These are phyloP conservation scores for Solanum pennellii DNA, from an alignment of 257 asterid genomes.

Conservation along the genomic window DNA sequence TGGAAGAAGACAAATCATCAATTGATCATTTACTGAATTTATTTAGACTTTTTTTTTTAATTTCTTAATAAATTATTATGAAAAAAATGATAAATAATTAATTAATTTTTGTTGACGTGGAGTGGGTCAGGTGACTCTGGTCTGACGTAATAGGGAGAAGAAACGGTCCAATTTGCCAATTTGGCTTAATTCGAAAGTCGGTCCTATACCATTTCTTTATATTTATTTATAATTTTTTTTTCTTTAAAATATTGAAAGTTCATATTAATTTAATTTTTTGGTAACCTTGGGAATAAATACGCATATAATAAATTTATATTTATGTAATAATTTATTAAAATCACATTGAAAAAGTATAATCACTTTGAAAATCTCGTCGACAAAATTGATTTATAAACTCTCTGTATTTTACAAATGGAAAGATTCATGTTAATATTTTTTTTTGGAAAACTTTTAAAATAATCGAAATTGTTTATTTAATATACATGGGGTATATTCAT, in stretches of 20 bases:
- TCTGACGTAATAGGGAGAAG: not conserved
- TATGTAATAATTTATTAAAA: too few species aligned
- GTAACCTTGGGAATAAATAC: not conserved
- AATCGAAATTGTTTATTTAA: too few species aligned
- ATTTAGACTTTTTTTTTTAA: not conserved
- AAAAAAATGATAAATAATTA: not conserved
- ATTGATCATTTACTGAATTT: not conserved
- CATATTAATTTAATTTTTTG: too few species aligned
- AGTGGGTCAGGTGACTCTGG: not conserved
- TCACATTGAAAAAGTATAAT: too few species aligned
- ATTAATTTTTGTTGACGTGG: not conserved
- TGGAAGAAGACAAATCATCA: not conserved
- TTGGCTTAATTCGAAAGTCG: not conserved
- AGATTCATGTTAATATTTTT: too few species aligned
- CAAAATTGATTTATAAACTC: not conserved
- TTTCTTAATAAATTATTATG: not conserved
- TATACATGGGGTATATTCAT: too few species aligned
- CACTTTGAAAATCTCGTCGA: fast-evolving
- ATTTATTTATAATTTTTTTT: not conserved
- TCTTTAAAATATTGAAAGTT: not conserved
- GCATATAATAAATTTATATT: too few species aligned
- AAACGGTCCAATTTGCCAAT: not conserved
- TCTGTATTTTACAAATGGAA: too few species aligned
- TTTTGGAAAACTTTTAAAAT: too few species aligned
- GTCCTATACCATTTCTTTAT: not conserved